A percentile compares a stretch with the other conserved stretches of the same genome.
These are phyloP conservation scores for Pythium pyrilobum DNA, from an alignment of 352 stramenopile genomes.

Conservation along the genomic window DNA sequence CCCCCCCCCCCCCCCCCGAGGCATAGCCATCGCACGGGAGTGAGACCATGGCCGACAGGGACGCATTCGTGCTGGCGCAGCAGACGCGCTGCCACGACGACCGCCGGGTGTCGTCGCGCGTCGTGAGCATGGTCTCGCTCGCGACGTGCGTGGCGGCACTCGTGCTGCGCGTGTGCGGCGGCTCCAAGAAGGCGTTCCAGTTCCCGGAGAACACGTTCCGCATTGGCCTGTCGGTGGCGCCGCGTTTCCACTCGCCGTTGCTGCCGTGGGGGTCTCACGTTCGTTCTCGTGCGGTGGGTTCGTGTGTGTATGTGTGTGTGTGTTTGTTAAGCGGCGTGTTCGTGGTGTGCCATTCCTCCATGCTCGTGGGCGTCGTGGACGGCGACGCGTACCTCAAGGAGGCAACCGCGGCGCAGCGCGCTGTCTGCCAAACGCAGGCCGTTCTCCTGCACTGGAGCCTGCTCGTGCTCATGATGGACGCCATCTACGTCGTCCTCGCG, in stretches of 20 bases:
- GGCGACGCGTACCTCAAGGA: slow-evolving; percentile 1
- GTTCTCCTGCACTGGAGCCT: slow-evolving; percentile 13
- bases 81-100: slow-evolving; percentile 1
- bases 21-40: no score
- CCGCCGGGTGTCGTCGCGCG: slow-evolving; percentile 7
- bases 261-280: not conserved
- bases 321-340: not conserved
- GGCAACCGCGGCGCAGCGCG: not conserved
- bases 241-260: not conserved
- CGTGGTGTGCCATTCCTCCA: slow-evolving; percentile 6
- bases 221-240: slow-evolving; percentile 9
- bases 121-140: slow-evolving; percentile 9
- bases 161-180: not conserved
- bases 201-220: slow-evolving; percentile 15
- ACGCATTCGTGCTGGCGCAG: not conserved
- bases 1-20: no score
- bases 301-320: not conserved
- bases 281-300: not conserved
- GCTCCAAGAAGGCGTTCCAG: slow-evolving; percentile 7
- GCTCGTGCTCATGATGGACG: slow-evolving; percentile 15
- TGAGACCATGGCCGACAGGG: not conserved
- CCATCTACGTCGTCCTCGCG: slow-evolving; percentile 14
- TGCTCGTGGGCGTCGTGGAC: slow-evolving; percentile 6
- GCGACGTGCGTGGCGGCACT: slow-evolving; percentile 2
- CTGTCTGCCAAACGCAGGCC: slow-evolving; percentile 11